phyloP scores from a whole-genome alignment of 495 filamentous ascomycete species.

The Chaetomidium leptoderma region DNA sequence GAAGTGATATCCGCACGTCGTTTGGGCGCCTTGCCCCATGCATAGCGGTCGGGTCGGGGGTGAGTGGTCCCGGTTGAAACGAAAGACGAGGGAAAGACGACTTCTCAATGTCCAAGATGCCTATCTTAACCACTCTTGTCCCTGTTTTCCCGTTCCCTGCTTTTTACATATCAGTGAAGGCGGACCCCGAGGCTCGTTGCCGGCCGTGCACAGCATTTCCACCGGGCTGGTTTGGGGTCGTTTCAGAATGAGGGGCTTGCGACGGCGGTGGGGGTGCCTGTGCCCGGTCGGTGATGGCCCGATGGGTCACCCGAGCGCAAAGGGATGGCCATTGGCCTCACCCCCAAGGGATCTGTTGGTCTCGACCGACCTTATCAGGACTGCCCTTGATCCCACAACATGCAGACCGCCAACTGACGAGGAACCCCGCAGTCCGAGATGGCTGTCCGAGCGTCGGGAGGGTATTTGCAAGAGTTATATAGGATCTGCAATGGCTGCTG shows the following conservation, averaged over 20 bases:
- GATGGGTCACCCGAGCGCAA: background rate
- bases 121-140: too few relatives aligned
- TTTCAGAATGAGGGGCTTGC: constrained; percentile 8
- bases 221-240: background rate
- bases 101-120: too few relatives aligned
- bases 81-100: too few relatives aligned
- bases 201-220: background rate
- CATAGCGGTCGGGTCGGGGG: too few relatives aligned
- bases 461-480: background rate
- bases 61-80: too few relatives aligned
- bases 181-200: too few relatives aligned
- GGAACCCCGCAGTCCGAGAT: constrained; percentile 6
- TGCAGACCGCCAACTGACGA: constrained; percentile 3
- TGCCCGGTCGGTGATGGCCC: constrained; percentile 1
- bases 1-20: too few relatives aligned
- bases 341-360: background rate
- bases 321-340: constrained; percentile 5
- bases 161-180: too few relatives aligned
- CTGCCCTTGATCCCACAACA: background rate
- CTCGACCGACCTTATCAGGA: constrained; percentile 4
- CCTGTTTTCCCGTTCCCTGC: too few relatives aligned
- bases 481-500: constrained; percentile 8
- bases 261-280: background rate
- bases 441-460: constrained; percentile 2
- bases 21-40: too few relatives aligned